Evolutionary conservation across 371 early-diverging fungal species (phyloP), one percentile per base, ranked within the genome.

Genomic region (Nosema granulosis): DNA sequence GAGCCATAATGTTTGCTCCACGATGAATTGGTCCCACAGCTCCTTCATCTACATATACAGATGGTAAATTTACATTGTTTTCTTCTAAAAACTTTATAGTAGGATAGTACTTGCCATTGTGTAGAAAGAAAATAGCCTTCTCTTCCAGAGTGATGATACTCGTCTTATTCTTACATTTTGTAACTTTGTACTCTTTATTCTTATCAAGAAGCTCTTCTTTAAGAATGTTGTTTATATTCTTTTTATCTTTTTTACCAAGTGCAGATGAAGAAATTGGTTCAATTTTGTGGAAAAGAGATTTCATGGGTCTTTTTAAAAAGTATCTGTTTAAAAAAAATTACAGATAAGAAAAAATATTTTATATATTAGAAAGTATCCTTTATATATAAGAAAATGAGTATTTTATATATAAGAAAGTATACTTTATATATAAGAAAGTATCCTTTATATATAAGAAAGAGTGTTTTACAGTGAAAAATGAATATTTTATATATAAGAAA

Each of bases 1-100:
- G 82, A 11, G 78, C 75, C 83, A 85, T 83, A 12, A 85, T 73
- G 79, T 83, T 81, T 49, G 85, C 85, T n/a, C 85, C 85, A 22
- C 74, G 71, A 9, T 71, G 54, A 32, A 85, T n/a, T 52, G 83
- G 82, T 13, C 71, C 75, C 31, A 76, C 38, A 20, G 84, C 86
- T 13, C 86, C 86, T 38, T 61, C 75, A 68, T 86, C 86, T 61
- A 83, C 38, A 74, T 71, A 71, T 20, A 78, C 68, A 9, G 22
- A 57, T 34, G 63, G 58, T n/a, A 59, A 32, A 1, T 20, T 12
- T 0, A 51, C 9, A 24, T 22, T 16, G n/a, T 37, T 54, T 61
- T 74, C 24, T 24, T 73, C 59, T 34, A 75, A 67, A 58, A 38
- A 50, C 34, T 71, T 68, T 68, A 75, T 72, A 16, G 80, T 72